Evolutionary conservation across 352 stramenopile species (phyloP).

Genomic region (Phytophthora multivora): DNA sequence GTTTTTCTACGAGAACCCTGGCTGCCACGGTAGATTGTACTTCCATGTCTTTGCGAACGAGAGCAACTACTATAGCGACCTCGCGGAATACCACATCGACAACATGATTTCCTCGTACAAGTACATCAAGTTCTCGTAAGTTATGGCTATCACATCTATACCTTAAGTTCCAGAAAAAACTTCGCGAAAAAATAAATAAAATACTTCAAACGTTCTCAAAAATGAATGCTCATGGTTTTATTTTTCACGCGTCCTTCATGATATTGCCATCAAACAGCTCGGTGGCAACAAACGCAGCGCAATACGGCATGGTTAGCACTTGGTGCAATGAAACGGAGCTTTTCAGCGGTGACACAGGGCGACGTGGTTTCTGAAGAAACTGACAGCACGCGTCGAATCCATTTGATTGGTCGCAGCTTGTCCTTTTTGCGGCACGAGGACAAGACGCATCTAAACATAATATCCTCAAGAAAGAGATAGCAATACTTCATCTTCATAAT

Average conservation of each 20-base stretch:
- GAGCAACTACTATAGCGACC: background rate
- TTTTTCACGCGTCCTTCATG: constrained; percentile 1
- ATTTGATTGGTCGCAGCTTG: constrained; percentile 37
- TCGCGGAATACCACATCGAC: background rate
- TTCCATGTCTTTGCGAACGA: background rate
- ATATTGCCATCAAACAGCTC: background rate
- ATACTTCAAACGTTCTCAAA: too few species aligned
- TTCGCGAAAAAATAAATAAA: too few species aligned
- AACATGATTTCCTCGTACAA: constrained; percentile 2
- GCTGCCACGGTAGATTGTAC: background rate
- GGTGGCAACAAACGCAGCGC: background rate
- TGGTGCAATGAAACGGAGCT: background rate
- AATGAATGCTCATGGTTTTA: too few species aligned
- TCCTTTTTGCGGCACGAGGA: background rate
- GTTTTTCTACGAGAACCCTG: background rate
- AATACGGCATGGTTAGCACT: background rate
- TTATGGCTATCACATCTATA: too few species aligned
- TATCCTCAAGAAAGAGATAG: background rate
- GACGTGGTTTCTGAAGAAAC: constrained; percentile 18
- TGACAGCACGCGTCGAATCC: constrained; percentile 17
- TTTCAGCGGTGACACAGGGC: background rate
- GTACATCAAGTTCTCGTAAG: background rate
- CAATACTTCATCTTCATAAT: background rate
- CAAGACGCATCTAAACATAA: background rate
- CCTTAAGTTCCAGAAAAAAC: too few species aligned